These are phyloP conservation scores for Paramecium bursaria DNA, from an alignment of 73 alveolate species.

Conservation along the genomic window DNA sequence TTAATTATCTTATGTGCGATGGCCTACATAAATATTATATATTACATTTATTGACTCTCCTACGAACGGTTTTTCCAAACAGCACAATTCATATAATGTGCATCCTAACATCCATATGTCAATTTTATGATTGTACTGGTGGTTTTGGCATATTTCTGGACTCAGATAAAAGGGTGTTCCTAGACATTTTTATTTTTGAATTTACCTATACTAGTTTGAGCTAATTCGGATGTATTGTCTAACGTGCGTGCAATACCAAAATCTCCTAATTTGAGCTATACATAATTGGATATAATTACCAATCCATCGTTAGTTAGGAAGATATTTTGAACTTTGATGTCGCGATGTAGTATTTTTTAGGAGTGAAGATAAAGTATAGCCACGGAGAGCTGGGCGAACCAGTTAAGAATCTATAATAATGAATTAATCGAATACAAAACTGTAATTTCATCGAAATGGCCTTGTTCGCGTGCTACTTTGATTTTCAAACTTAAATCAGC, in stretches of 20 bases:
- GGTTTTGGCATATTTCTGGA: constrained; percentile 76
- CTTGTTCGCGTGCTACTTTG: constrained; percentile 3
- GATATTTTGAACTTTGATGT: constrained; percentile 60
- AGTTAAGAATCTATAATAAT: constrained; percentile 69
- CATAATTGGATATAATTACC: not conserved
- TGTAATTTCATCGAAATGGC: constrained; percentile 33
- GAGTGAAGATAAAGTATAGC: constrained; percentile 80
- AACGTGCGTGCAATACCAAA: constrained; percentile 44
- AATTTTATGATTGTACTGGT: constrained; percentile 68
- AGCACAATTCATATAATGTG: constrained; percentile 64
- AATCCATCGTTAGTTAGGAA: constrained; percentile 33
- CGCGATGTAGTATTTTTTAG: constrained; percentile 81
- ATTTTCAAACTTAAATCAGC: constrained; percentile 66
- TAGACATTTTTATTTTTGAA: not conserved
- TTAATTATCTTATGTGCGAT: constrained; percentile 10
- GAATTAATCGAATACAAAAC: constrained; percentile 45
- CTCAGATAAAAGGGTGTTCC: constrained; percentile 79
- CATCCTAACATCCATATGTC: constrained; percentile 82
- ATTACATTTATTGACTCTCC: constrained; percentile 58
- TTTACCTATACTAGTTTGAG: constrained; percentile 35
- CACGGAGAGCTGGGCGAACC: constrained; percentile 80
- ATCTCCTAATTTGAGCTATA: constrained; percentile 49
- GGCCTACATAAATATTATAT: no score
- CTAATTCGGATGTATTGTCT: constrained; percentile 24
- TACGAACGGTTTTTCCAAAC: constrained; percentile 64